phyloP scores from a whole-genome alignment of 345 rosid genomes.

The Viola odorata region DNA sequence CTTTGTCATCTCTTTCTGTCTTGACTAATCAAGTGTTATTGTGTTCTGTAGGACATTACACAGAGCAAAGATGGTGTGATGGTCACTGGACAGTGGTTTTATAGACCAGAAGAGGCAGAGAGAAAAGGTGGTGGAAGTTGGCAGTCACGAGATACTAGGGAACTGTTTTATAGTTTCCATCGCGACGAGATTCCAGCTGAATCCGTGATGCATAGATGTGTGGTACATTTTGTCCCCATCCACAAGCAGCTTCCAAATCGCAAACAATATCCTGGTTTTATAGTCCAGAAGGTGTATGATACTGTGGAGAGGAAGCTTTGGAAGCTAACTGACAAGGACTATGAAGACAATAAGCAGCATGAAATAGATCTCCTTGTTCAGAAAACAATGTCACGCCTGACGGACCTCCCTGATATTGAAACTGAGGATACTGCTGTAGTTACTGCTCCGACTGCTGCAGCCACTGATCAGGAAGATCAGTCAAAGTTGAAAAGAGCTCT shows the following conservation, averaged over 20 bases:
- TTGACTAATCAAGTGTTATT: conserved; percentile 9
- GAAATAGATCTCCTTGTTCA: conserved; percentile 75
- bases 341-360: conserved; percentile 63
- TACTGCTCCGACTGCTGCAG: conserved; percentile 4
- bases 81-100: conserved; percentile 98
- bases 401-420: conserved; percentile 63
- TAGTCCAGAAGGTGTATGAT: conserved; percentile 79
- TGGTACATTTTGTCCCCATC: conserved; percentile 86
- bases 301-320: conserved; percentile 57
- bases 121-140: conserved; percentile 91
- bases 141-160: conserved; percentile 78
- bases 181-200: conserved; percentile 95
- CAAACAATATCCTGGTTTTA: conserved; percentile 80
- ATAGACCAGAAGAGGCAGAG: conserved; percentile 98
- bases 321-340: conserved; percentile 73
- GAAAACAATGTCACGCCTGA: conserved; percentile 56
- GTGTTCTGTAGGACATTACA: conserved; percentile 57
- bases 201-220: conserved; percentile 95
- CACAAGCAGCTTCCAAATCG: conserved; percentile 85
- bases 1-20: not conserved
- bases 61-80: conserved; percentile 57
- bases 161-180: conserved; percentile 92
- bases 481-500: conserved; percentile 43
- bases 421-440: conserved; percentile 25
- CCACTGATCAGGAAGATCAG: conserved; percentile 45